A percentile compares a stretch with the other conserved stretches of the same genome.
phyloP scores from a whole-genome alignment of 2,329 filamentous ascomycete genomes.

The Diaporthe amygdali region DNA sequence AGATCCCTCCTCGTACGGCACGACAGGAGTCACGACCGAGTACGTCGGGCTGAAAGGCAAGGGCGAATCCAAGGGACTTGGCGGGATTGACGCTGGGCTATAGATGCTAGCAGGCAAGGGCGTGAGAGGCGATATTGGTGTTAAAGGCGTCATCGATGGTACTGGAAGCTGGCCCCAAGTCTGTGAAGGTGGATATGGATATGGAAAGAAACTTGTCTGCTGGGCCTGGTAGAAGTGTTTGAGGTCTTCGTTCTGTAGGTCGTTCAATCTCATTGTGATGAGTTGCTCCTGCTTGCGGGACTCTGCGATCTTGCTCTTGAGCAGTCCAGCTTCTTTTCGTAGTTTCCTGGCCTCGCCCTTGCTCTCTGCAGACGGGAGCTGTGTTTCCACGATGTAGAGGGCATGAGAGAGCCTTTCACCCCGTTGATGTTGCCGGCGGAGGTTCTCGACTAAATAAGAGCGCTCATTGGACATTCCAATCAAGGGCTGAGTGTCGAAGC shows the following conservation, averaged over 20 bases:
- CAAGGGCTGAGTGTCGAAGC: conserved; percentile 45
- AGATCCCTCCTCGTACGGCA: not conserved
- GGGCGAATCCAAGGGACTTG: conserved; percentile 11
- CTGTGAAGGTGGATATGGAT: not conserved
- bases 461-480: conserved; percentile 51
- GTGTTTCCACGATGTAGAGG: conserved; percentile 43
- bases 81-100: not conserved
- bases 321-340: conserved; percentile 46
- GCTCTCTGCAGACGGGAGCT: conserved; percentile 19
- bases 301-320: conserved; percentile 49
- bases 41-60: conserved; percentile 9
- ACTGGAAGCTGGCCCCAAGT: conserved; percentile 13
- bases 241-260: conserved; percentile 55
- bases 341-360: conserved; percentile 29
- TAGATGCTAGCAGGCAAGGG: conserved; percentile 21
- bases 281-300: conserved; percentile 51
- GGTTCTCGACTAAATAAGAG: conserved; percentile 47
- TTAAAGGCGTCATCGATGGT: conserved; percentile 16
- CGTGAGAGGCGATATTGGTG: conserved; percentile 24
- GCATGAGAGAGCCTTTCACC: conserved; percentile 44
- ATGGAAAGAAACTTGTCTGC: conserved; percentile 26
- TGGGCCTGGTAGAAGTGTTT: conserved; percentile 44
- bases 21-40: not conserved
- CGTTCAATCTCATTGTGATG: conserved; percentile 51
- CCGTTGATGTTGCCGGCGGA: conserved; percentile 46